Base-by-base conservation (phyloP, 1,284 basidiomycete genomes). In the Austroboletus novae-zelandiae region DNA sequence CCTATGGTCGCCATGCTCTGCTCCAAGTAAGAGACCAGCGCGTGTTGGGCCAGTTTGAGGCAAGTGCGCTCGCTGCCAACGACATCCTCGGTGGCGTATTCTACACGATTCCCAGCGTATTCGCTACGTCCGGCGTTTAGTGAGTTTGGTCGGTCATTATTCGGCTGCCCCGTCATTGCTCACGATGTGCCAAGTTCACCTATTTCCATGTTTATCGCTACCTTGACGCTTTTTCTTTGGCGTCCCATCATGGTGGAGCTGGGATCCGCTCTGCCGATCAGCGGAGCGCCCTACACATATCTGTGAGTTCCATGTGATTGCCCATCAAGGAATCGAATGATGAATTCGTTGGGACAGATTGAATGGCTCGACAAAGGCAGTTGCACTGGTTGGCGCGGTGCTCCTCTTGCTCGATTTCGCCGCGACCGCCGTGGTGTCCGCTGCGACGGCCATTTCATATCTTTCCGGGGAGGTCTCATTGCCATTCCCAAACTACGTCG, bases 211-310 rank as follows among this genome's bases (percentile, higher is more conserved):
- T 72, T 85, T 35, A 61, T 83, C 29, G 81, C 84, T 0, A 79
- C 80, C 0, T 61, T 82, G 17, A 74, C 83, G 2, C 61, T 86
- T 4, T 82, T 83, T 56, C 61, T 88, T 20, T 89, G 84, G 80
- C 77, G 83, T 18, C 86, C 86, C 5, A 74, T 89, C 40, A 81
- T 89, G 78, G 73, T 80, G 55, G 86, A 89, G 59, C 66, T 89
- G 9, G 83, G 76, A 0, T 79, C 80, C 9, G 83, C 86, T 4
- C 67, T 88, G 5, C 83, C 81, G 3, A 75, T 85, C 25, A 80
- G 74, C 48, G 86, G 86, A 1, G 83, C 82, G n/a, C 84, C 82
- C 9, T 88, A 87, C 57, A 77, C 78, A 0, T 86, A 84, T 61
- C 67, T 85, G 75, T 81, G 54, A 56, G 75, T 66, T 13, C 23